Conservation (phyloP, 192 early-diverging fungal species). For the Backusella parvicylindrica region DNA sequence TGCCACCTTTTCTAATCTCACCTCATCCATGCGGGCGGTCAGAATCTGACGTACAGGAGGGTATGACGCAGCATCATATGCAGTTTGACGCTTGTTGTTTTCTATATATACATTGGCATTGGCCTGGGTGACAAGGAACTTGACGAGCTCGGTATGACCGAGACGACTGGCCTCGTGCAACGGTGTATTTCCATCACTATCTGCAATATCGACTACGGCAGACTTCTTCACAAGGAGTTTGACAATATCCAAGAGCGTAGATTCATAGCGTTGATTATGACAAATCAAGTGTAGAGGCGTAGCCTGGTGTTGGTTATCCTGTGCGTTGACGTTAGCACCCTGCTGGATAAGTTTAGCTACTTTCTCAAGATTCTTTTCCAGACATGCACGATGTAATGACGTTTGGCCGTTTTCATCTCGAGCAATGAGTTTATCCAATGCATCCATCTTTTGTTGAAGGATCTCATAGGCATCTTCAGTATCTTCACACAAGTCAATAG, state of each 20-base stretch:
- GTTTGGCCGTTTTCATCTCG: constrained; percentile 48
- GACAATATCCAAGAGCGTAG: constrained; percentile 36
- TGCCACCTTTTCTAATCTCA: constrained; percentile 1
- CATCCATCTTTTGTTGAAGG: constrained; percentile 28
- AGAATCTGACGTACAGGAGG: constrained; percentile 3
- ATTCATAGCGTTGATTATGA: constrained; percentile 26
- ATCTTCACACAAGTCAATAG: constrained; percentile 43
- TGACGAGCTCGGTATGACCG: constrained; percentile 46
- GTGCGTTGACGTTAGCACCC: constrained; percentile 64
- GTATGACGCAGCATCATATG: constrained; percentile 44
- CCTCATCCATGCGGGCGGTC: constrained; percentile 14
- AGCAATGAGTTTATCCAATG: constrained; percentile 32
- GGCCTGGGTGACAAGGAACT: constrained; percentile 38
- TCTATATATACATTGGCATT: constrained; percentile 39
- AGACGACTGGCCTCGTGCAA: constrained; percentile 66
- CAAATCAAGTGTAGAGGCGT: constrained; percentile 52
- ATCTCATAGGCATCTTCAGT: constrained; percentile 31
- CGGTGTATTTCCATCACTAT: constrained; percentile 55
- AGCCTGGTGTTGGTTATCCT: constrained; percentile 60
- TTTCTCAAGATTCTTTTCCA: constrained; percentile 45
- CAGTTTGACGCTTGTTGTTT: constrained; percentile 48
- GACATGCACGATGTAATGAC: constrained; percentile 42
- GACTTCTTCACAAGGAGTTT: constrained; percentile 47
- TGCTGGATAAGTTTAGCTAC: constrained; percentile 48
- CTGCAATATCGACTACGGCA: constrained; percentile 43